Evolutionary conservation across 2,329 filamentous ascomycete species (phyloP), one percentile per base, ranked within the genome.

Genomic region (Botrytis deweyae): DNA sequence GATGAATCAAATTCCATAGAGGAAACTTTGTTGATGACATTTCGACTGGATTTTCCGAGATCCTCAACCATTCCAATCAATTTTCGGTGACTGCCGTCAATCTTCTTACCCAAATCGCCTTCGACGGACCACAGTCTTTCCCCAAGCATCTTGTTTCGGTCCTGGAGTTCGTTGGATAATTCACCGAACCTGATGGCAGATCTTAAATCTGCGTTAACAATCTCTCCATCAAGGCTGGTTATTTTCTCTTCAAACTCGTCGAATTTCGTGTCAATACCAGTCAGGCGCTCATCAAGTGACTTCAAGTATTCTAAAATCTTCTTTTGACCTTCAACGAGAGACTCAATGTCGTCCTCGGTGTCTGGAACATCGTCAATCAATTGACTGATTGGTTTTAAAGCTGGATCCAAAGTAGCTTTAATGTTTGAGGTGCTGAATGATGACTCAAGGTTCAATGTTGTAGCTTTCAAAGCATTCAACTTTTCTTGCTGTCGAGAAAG

Each of bases 171-270:
- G 70, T 78, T 78, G 14, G 75, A 77, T n/a, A 78, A 68, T 42
- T 78, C 77, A 16, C 77, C 77, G 61, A 78, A 78, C 5, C 77
- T 67, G 33, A 78, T 75, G 18, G 77, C 77, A 20, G 77, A 77
- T 59, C 76, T 72, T 52, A 78, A 55, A 67, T 78, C 77, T 8
- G 75, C 74, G 71, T 75, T 75, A 7, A 75, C 74, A 20, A 77
- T 72, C 58, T 74, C 68, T 20, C 75, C 75, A 38, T 77, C 74
- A 18, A 78, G 70, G 63, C 71, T 70, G 22, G 76, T 72, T 22
- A 76, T 63, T 22, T 73, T 75, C 29, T 74, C 73, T 20, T 76
- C 76, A 44, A 77, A 63, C 9, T 73, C 72, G 18, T 77, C 72
- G 6, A 78, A 55, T 33, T 74, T 70, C n/a, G 58, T 66, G 25